phyloP scores from a whole-genome alignment of 106 monocot genomes.

The Cymbidium sinense region DNA sequence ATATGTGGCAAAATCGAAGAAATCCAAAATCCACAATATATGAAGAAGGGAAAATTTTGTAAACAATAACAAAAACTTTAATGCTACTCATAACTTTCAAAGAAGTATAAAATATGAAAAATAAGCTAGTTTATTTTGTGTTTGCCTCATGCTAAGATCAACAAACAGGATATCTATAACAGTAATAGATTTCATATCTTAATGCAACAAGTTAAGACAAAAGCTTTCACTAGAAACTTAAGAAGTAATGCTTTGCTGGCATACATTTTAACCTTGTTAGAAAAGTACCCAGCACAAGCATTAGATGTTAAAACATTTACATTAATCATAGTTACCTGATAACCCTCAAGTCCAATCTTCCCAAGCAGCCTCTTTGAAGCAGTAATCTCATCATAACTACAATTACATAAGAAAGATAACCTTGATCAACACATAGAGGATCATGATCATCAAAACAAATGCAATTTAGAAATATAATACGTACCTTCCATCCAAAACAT shows the following conservation, averaged over 20 bases:
- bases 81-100: not conserved
- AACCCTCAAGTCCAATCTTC: slow-evolving; percentile 24
- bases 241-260: not conserved
- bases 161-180: not conserved
- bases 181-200: not conserved
- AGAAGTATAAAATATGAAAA: not conserved
- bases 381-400: slow-evolving; percentile 26
- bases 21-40: no score
- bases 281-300: not conserved
- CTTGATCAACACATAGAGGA: not conserved
- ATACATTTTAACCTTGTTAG: not conserved
- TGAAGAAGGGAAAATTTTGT: no score
- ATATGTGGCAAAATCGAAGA: not conserved
- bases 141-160: not conserved
- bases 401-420: slow-evolving; percentile 4
- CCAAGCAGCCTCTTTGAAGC: slow-evolving; percentile 16
- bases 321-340: slow-evolving; percentile 26
- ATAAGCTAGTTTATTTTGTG: not conserved
- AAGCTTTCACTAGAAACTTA: not conserved
- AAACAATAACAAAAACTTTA: not conserved
- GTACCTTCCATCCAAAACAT: slow-evolving; percentile 58
- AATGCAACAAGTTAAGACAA: not conserved
- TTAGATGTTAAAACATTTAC: not conserved
- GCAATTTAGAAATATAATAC: not conserved
- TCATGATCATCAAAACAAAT: slow-evolving; percentile 1